Conservation (phyloP, 1,284 basidiomycete genomes). For the Tausonia pullulans region DNA sequence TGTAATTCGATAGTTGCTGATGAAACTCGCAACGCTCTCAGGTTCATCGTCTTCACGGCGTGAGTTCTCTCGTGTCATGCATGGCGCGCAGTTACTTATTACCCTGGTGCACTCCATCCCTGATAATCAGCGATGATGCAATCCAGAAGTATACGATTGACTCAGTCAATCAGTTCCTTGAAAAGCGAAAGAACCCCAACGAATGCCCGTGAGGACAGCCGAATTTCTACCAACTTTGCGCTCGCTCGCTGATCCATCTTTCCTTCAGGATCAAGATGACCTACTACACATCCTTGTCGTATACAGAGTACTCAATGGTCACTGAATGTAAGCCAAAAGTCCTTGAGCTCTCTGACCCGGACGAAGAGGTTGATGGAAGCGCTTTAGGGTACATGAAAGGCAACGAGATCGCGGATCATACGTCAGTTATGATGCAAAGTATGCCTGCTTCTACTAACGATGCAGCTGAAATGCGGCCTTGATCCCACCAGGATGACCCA, state of each 20-base stretch:
- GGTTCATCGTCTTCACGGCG: constrained; percentile 57
- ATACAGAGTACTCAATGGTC: constrained; percentile 38
- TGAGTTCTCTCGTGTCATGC: constrained; percentile 4
- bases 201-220: constrained; percentile 66
- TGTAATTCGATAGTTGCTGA: too few species aligned
- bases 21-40: too few species aligned
- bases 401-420: constrained; percentile 79
- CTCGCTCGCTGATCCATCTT: background rate
- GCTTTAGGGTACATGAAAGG: constrained; percentile 52
- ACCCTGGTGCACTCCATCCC: background rate
- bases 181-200: constrained; percentile 66
- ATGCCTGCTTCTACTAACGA: background rate
- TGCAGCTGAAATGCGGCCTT: constrained; percentile 11
- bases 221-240: constrained; percentile 37
- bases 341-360: too few species aligned
- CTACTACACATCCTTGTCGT: constrained; percentile 42
- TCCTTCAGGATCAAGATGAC: background rate
- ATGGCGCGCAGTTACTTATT: background rate
- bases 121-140: constrained; percentile 37
- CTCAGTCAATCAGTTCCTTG: constrained; percentile 60
- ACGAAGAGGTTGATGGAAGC: too few species aligned
- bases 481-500: constrained; percentile 58
- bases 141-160: constrained; percentile 61
- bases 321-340: constrained; percentile 47
- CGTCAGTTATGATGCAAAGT: constrained; percentile 38